Base-by-base conservation (phyloP, 78 protist genomes). In the Cavenderia fasciculata region DNA sequence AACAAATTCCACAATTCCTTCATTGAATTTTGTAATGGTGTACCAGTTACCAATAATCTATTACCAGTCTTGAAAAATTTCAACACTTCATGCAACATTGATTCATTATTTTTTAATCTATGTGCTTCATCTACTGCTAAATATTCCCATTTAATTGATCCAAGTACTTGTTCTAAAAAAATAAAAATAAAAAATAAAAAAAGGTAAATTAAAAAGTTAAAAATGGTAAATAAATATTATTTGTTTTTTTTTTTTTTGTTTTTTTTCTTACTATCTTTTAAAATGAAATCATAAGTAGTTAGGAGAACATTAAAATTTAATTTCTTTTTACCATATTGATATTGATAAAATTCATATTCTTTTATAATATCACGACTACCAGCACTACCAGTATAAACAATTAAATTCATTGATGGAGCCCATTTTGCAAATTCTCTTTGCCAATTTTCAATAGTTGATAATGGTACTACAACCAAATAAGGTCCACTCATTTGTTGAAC, bases 1-100 rank as follows among this genome's bases (percentile, higher is more conserved):
- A 97, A 66, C 41, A 98, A 90, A 29, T 92, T 52, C 98, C 98
- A 98, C 29, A 98, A 94, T 79, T 98, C 99, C 63, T 90, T 63
- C 23, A 95, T 6, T 14, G 87, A 69, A 43, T 96, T 96, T 74
- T 98, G 99, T 25, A 98, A 74, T 33, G 99, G 99, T 25, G 99
- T 98, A 63, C 99, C 99, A 12, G 94, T 92, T 10, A 95, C 78
- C 63, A 96, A 87, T 8, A 94, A 29, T 38, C 86, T 14, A 46
- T 63, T 78, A n/a, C 62, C 25, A 4, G 95, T 56, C 1, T 77
- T 54, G 69, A 94, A 84, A 19, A 25, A 11, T 56, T 70, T 68
- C 11, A 96, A 76, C 27, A 46, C 75, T 27, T 90, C 85, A 44
- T 93, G 59, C 16, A 97, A 84, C 59, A 73, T 36, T 21, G 95